Evolutionary conservation across 2,329 filamentous ascomycete species (phyloP).

Genomic region (Fusarium mexicanum): DNA sequence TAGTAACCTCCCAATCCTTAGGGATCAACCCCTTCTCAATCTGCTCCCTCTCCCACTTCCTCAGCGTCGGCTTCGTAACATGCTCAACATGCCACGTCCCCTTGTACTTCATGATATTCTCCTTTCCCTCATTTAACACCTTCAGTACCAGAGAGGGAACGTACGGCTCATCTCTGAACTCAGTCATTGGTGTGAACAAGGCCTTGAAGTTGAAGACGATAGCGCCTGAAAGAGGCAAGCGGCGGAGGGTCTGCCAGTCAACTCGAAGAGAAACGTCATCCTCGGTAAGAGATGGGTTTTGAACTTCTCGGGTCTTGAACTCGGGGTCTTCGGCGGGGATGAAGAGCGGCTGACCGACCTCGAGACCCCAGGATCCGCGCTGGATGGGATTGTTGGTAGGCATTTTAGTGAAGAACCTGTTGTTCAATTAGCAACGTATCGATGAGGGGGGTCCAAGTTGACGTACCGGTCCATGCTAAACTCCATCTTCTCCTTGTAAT

Average conservation of each 20-base stretch:
- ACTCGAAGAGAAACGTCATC: conserved; percentile 76
- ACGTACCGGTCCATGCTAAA: conserved; percentile 84
- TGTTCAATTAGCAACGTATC: not conserved
- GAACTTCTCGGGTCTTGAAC: conserved; percentile 65
- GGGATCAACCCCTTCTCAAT: conserved; percentile 67
- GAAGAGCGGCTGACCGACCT: conserved; percentile 78
- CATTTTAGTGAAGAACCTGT: conserved; percentile 83
- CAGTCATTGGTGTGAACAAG: conserved; percentile 77
- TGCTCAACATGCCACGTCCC: conserved; percentile 83
- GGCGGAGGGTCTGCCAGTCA: conserved; percentile 87
- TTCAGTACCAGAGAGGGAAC: conserved; percentile 75
- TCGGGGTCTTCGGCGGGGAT: conserved; percentile 76
- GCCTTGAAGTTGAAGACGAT: conserved; percentile 92
- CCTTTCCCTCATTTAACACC: conserved; percentile 69
- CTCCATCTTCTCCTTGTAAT: conserved; percentile 88
- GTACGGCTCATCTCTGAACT: conserved; percentile 76
- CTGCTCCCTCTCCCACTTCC: conserved; percentile 73
- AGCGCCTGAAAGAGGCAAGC: conserved; percentile 78
- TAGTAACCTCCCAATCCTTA: conserved; percentile 71
- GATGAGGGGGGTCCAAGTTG: rapidly evolving
- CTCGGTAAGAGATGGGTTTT: conserved; percentile 65
- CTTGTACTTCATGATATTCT: conserved; percentile 80
- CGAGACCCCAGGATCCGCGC: conserved; percentile 84
- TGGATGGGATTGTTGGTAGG: conserved; percentile 80
- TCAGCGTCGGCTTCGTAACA: conserved; percentile 71